Base-by-base conservation (phyloP, 2,329 filamentous ascomycete species). In the Ustilaginoidea virens region DNA sequence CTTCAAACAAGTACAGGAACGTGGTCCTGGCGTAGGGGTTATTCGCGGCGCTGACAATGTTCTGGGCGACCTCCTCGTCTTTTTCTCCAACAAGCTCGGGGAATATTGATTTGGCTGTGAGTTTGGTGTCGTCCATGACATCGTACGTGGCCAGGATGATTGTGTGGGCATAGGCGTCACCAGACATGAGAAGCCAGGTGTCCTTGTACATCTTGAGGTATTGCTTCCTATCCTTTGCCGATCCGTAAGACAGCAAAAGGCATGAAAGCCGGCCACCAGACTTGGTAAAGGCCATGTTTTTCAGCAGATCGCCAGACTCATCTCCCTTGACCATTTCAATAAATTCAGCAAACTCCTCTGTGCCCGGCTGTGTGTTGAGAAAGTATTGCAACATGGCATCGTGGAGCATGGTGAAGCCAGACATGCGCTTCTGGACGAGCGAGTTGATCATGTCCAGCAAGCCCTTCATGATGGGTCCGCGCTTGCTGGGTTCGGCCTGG, bases 301-400 rank as follows among this genome's bases (percentile, higher is more conserved):
- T 92, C 38, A 90, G 66, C 36, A 94, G 56, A 50, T 96, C 86
- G 27, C 83, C 85, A 33, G 80, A 77, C 47, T 93, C 82, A 40
- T 98, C 87, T 23, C 81, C 81, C 58, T 92, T 92, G 46, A 98
- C 63, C 40, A 92, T 66, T 52, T 96, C 86, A 33, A 92, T 58
- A 47, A 93, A 94, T 43, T 92, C 85, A 18, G 65, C 80, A 23
- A 82, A 75, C 50, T 96, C 87, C 33, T 81, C 74, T 25, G 75
- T 81, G 4, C 79, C 85, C 4, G 70, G 61, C 39, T 79, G 76
- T 26, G 76, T 73, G 44, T 80, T 87, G 30, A 83, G 59, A 56
- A 87, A 94, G 55, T 94, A 98, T 51, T 98, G 87, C 34, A 94
- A 63, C 86, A 98, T 93, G 28, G 90, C 90, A 46, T 96, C 90